A percentile compares a stretch with the other conserved stretches of the same genome.
These are phyloP conservation scores for Aureobasidium sp. DNA, from an alignment of 2,329 filamentous ascomycete species.

Conservation along the genomic window DNA sequence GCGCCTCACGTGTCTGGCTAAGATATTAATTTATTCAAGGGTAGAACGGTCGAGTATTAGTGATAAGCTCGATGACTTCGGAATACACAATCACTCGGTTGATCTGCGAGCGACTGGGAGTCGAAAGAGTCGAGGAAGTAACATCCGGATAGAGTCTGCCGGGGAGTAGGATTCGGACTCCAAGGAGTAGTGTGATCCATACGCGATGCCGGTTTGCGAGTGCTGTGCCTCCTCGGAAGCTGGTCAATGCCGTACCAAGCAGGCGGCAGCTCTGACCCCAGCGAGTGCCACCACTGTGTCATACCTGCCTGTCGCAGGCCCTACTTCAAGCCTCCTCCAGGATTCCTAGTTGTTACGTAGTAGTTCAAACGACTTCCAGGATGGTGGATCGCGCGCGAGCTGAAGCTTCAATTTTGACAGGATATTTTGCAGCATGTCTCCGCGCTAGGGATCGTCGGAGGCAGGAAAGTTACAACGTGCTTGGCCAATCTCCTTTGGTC, in stretches of 20 bases:
- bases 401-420: neutral
- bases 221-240: too few relatives aligned
- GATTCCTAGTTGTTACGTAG: neutral
- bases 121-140: neutral
- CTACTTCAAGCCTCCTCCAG: neutral
- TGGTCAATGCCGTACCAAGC: neutral
- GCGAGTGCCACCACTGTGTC: neutral
- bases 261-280: neutral
- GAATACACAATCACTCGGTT: neutral
- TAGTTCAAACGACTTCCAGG: neutral
- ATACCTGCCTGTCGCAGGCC: neutral
- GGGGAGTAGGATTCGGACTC: neutral
- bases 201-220: neutral
- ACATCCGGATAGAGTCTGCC: neutral
- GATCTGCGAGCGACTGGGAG: neutral
- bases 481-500: neutral
- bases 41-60: neutral
- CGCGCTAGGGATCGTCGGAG: neutral
- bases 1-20: slow-evolving; percentile 7
- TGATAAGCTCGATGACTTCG: neutral
- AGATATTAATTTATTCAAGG: neutral
- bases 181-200: neutral
- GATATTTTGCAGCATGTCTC: neutral
- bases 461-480: neutral
- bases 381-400: neutral